Conservation (phyloP, 2,329 filamentous ascomycete species). For the Xylariaceae sp. region DNA sequence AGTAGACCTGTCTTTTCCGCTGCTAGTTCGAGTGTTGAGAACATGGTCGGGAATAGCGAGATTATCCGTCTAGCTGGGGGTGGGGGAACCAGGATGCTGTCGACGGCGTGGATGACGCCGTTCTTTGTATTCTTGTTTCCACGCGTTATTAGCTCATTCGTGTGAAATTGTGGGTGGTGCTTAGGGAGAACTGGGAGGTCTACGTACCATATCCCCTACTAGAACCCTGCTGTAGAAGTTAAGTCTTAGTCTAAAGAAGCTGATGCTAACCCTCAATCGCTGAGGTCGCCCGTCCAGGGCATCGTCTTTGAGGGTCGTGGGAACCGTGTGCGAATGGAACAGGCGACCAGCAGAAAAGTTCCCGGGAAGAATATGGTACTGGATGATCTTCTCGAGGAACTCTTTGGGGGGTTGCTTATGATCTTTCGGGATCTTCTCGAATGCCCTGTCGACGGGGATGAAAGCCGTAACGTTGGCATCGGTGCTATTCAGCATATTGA, state of each 20-base stretch:
- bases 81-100: slow-evolving; percentile 71
- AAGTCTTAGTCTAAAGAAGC: slow-evolving; percentile 57
- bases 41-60: slow-evolving; percentile 64
- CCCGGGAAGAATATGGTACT: slow-evolving; percentile 69
- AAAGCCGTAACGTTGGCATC: slow-evolving; percentile 73
- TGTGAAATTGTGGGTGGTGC: neutral
- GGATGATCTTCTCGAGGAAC: slow-evolving; percentile 59
- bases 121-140: slow-evolving; percentile 57
- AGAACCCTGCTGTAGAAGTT: slow-evolving; percentile 74
- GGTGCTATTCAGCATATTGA: slow-evolving; percentile 69
- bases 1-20: slow-evolving; percentile 68
- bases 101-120: slow-evolving; percentile 73
- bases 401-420: slow-evolving; percentile 61
- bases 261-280: slow-evolving; percentile 63
- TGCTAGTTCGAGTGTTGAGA: slow-evolving; percentile 73
- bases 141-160: slow-evolving; percentile 1
- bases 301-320: slow-evolving; percentile 56
- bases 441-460: slow-evolving; percentile 70
- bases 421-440: slow-evolving; percentile 54
- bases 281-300: slow-evolving; percentile 62
- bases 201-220: slow-evolving; percentile 61
- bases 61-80: slow-evolving; percentile 48
- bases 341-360: slow-evolving; percentile 61
- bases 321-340: slow-evolving; percentile 67
- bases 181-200: neutral